Percentiles rank a stretch among this genome's conserved stretches.
These are phyloP conservation scores for Chytridium lagenaria DNA, from an alignment of 371 early-diverging fungal species.

Conservation along the genomic window DNA sequence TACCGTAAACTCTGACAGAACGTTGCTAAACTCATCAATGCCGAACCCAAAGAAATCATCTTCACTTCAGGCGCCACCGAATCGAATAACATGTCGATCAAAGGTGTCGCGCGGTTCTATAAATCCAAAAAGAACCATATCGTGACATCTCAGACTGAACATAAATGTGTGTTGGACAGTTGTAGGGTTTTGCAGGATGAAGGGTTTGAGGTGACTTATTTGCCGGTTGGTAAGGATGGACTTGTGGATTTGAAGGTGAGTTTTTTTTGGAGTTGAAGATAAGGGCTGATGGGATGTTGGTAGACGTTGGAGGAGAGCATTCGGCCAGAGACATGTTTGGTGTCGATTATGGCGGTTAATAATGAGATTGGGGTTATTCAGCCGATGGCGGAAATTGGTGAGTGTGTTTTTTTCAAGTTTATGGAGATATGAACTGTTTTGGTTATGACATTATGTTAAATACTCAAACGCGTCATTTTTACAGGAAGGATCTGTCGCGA, in stretches of 20 bases:
- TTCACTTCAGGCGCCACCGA: slow-evolving; percentile 99
- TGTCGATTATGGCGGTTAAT: slow-evolving; percentile 98
- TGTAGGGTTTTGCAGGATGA: slow-evolving; percentile 97
- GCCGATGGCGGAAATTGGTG: slow-evolving; percentile 94
- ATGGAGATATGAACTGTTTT: too few relatives aligned
- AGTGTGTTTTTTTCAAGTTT: too few relatives aligned
- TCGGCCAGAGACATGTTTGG: slow-evolving; percentile 89
- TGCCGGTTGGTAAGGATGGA: slow-evolving; percentile 92
- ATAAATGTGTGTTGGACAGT: slow-evolving; percentile 99
- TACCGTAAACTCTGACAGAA: slow-evolving; percentile 60
- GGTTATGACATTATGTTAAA: too few relatives aligned
- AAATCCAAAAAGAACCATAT: slow-evolving; percentile 95
- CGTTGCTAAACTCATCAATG: slow-evolving; percentile 91
- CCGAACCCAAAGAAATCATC: slow-evolving; percentile 98
- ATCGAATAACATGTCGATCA: slow-evolving; percentile 95
- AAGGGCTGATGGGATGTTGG: too few relatives aligned
- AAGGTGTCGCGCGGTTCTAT: slow-evolving; percentile 98
- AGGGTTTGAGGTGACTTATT: slow-evolving; percentile 98
- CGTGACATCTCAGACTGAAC: slow-evolving; percentile 99
- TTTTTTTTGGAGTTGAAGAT: too few relatives aligned
- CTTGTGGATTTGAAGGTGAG: slow-evolving; percentile 71
- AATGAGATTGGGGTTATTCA: slow-evolving; percentile 99
- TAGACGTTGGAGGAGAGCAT: slow-evolving; percentile 92
- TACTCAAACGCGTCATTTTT: too few relatives aligned
- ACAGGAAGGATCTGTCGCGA: slow-evolving; percentile 83